These are phyloP conservation scores for Cymodocea nodosa DNA, from an alignment of 116 monocot genomes.

Conservation along the genomic window DNA sequence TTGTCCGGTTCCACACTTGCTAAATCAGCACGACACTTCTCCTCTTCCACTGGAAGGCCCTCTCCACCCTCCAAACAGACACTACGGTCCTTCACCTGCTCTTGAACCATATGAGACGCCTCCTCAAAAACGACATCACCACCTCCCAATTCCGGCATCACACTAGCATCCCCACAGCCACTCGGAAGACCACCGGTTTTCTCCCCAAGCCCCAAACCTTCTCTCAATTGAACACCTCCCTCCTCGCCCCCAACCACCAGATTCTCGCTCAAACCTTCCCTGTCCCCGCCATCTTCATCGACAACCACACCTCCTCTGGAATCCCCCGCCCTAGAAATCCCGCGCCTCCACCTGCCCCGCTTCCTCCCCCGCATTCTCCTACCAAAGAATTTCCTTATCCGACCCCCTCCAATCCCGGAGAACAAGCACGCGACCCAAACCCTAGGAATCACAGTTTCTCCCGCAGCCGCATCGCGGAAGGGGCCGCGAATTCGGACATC, in stretches of 20 bases:
- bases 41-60: background rate
- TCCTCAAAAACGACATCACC: no score
- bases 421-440: background rate
- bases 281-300: slow-evolving; percentile 6
- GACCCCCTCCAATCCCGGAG: background rate
- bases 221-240: no score
- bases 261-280: background rate
- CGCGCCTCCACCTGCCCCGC: background rate
- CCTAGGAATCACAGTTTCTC: background rate
- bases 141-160: no score
- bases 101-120: no score
- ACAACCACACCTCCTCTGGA: background rate
- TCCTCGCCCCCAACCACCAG: background rate
- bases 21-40: background rate
- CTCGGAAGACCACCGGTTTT: no score
- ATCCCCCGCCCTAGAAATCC: no score
- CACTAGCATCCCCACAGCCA: no score
- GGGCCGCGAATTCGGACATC: no score
- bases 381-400: background rate
- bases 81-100: no score
- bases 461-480: background rate
- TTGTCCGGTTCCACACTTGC: background rate
- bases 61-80: no score
- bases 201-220: no score
- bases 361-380: slow-evolving; percentile 2